Evolutionary conservation across 2,329 filamentous ascomycete genomes (phyloP).

Genomic region (Mycosphaerelloides madeirae): DNA sequence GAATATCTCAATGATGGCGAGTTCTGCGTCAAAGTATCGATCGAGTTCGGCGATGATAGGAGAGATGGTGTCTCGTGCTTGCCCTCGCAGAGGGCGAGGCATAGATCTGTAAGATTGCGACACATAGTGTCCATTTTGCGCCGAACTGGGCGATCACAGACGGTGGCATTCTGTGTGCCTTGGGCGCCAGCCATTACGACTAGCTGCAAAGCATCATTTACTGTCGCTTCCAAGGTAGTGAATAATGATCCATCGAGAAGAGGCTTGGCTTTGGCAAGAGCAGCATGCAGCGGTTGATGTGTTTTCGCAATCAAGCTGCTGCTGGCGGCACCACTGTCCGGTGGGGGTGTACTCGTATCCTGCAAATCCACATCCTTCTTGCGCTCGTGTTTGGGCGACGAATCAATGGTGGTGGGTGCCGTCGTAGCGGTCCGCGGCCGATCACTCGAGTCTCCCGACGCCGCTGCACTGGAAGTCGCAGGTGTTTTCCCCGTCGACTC

Average conservation of each 20-base stretch:
- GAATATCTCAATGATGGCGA: slow-evolving; percentile 9
- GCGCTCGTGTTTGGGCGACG: slow-evolving; percentile 71
- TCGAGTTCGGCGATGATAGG: slow-evolving; percentile 19
- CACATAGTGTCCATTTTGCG: slow-evolving; percentile 92
- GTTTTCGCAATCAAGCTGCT: slow-evolving; percentile 49
- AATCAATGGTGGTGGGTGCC: slow-evolving; percentile 82
- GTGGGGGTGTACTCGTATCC: slow-evolving; percentile 32
- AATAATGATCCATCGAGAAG: slow-evolving; percentile 69
- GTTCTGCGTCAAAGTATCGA: slow-evolving; percentile 11
- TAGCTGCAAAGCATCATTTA: slow-evolving; percentile 73
- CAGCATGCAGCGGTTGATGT: slow-evolving; percentile 75
- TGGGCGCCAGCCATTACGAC: slow-evolving; percentile 71
- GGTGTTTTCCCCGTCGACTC: slow-evolving; percentile 81
- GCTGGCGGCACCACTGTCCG: slow-evolving; percentile 34
- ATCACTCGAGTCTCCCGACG: slow-evolving; percentile 69
- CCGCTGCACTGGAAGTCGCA: slow-evolving; percentile 72
- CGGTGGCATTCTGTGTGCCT: slow-evolving; percentile 60
- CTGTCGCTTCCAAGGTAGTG: slow-evolving; percentile 72
- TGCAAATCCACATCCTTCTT: slow-evolving; percentile 41
- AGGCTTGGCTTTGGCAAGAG: slow-evolving; percentile 70
- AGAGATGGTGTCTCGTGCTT: slow-evolving; percentile 25
- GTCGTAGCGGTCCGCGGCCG: slow-evolving; percentile 87
- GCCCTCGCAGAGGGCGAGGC: slow-evolving; percentile 63
- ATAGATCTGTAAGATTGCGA: slow-evolving; percentile 86
- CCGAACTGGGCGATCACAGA: slow-evolving; percentile 77